phyloP scores from a whole-genome alignment of 129 eudicot genomes.

The Pseudognaphalium luteoalbum region DNA sequence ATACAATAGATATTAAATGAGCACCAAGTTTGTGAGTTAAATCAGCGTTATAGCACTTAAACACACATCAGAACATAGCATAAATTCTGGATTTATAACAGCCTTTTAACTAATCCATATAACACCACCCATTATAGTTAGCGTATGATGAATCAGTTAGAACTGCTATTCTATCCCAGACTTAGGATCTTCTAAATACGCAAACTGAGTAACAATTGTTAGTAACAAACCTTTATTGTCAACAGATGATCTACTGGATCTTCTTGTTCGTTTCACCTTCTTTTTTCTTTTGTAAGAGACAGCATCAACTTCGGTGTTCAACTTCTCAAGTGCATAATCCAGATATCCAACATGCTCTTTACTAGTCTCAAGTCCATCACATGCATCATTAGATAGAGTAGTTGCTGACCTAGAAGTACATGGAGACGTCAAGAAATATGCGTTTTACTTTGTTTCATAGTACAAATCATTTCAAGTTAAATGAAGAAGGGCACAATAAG shows the following conservation, averaged over 20 bases:
- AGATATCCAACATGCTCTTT: conserved; percentile 9
- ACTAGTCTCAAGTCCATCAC: not conserved
- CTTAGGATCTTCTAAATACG: not conserved
- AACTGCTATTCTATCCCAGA: not conserved
- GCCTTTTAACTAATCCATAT: not conserved
- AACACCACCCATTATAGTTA: not conserved
- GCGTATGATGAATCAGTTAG: not conserved
- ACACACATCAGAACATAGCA: not conserved
- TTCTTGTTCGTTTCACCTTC: conserved; percentile 47
- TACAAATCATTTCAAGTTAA: not conserved
- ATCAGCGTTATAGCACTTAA: not conserved
- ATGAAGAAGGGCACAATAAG: not conserved
- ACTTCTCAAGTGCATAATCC: not conserved
- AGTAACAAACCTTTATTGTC: conserved; percentile 50
- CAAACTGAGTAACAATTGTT: not conserved
- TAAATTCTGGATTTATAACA: not conserved
- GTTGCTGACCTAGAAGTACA: conserved; percentile 26
- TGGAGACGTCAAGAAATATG: not conserved
- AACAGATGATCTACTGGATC: conserved; percentile 34
- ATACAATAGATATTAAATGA: too few relatives aligned
- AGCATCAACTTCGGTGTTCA: conserved; percentile 20
- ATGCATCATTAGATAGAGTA: not conserved
- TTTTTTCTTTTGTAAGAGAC: conserved; percentile 45
- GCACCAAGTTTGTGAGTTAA: too few relatives aligned
- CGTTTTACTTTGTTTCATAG: not conserved